Base-by-base conservation (phyloP, 768 basidiomycete genomes). In the Podaxis mareebaensis region DNA sequence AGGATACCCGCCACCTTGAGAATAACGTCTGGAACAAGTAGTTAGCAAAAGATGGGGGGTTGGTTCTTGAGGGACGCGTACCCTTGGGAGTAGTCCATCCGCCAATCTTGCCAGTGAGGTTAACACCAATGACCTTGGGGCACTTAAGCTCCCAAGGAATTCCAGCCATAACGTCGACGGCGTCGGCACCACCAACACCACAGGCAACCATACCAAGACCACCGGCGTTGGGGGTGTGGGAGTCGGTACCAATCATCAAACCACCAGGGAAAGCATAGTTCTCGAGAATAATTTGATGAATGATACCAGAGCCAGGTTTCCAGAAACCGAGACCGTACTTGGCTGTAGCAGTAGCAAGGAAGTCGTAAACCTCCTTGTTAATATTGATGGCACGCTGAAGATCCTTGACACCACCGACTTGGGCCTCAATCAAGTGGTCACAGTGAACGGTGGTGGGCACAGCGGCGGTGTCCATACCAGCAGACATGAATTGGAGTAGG, bases 321-420 rank as follows among this genome's bases (percentile, higher is more conserved):
- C 96, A 99, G 85, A 99, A 99, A 66, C 96, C 96, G 69, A 99
- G 95, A 75, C 96, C 96, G 76, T 98, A 99, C 90, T 95, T 96
- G 55, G 96, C 96, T 52, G 95, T 96, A 53, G 91, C 93, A 26
- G 95, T 97, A 46, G 95, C 96, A 79, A 99, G 85, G 82, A 99
- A 99, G 81, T 99, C 95, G 77, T 98, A 99, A 57, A 99, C 97
- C 77, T 99, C 97, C 85, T 88, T 95, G 88, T 99, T 98, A 73
- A 92, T 91, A 65, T 91, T 81, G 72, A 92, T 88, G 59, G 96
- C 96, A 58, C 96, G 91, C 46, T 85, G 92, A 73, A 99, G 83
- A 84, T 99, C 96, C 82, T 94, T 91, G 52, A 84, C 88, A 75
- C 96, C 96, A 60, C 95, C 96, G 58, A 95, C 75, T 75, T 98